These are phyloP conservation scores for Wickerhamomyces kurtzmanii DNA, from an alignment of 805 yeast genomes.

Conservation along the genomic window DNA sequence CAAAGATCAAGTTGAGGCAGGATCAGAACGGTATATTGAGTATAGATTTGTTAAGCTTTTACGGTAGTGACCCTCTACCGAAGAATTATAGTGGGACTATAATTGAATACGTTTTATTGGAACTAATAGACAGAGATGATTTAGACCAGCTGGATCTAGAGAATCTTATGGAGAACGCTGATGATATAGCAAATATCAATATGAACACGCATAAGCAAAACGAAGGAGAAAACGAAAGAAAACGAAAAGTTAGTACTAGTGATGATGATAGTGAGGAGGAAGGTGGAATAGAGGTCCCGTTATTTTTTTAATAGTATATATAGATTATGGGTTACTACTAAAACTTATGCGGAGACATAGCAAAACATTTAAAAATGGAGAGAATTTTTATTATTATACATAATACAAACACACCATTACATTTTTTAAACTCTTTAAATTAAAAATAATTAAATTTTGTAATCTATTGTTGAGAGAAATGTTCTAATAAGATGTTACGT, in stretches of 20 bases:
- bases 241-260: slow-evolving; percentile 31
- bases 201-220: slow-evolving; percentile 1
- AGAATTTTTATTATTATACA: too few relatives aligned
- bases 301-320: slow-evolving; percentile 8
- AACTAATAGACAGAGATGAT: slow-evolving; percentile 16
- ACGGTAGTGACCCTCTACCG: slow-evolving; percentile 16
- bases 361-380: slow-evolving; percentile 5
- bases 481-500: slow-evolving; percentile 91
- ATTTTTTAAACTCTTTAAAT: not conserved
- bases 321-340: too few relatives aligned
- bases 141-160: slow-evolving; percentile 1
- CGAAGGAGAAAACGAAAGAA: slow-evolving; percentile 32
- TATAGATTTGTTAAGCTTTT: slow-evolving; percentile 32
- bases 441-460: slow-evolving; percentile 4
- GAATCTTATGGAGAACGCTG: not conserved
- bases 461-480: slow-evolving; percentile 81
- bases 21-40: slow-evolving; percentile 40
- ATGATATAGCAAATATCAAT: not conserved
- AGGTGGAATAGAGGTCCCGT: slow-evolving; percentile 14
- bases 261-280: slow-evolving; percentile 8
- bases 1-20: slow-evolving; percentile 42
- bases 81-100: slow-evolving; percentile 30
- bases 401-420: not conserved
- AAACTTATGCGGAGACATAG: slow-evolving; percentile 4
- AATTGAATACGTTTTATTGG: slow-evolving; percentile 25